Base-by-base conservation (phyloP, 2,329 filamentous ascomycete genomes). In the Xenosphaeropsis pyriputrescens region DNA sequence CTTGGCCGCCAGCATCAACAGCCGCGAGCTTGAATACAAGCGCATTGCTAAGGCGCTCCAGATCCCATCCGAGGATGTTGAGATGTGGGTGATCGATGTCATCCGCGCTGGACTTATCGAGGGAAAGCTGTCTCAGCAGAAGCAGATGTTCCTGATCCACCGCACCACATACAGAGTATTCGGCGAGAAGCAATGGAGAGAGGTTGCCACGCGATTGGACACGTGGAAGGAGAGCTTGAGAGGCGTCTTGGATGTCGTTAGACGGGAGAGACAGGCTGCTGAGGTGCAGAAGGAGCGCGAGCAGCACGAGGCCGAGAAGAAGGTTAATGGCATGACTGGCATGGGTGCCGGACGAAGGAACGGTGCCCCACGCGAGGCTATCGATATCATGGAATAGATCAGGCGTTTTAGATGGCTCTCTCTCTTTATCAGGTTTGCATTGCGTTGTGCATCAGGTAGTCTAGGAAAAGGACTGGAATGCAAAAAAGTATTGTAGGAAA, bases 31-130 rank as follows among this genome's bases (percentile, higher is more conserved):
- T 38, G 80, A 89, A 43, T 98, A 98, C 64, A 69, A 71, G 47
- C 74, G 74, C 54, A 95, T 98, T 55, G 75, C 82, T 47, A 80
- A 80, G 56, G 81, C 85, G 5, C 75, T 98, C 34, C 81, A 91
- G 61, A 78, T 98, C 39, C 77, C 85, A 34, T 56, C 65, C 34
- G 78, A 83, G 46, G 85, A 96, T 45, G 85, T 96, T 32, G 91
- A 98, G 70, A 82, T 89, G 72, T 98, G 91, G 91, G 85, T 93
- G 48, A 98, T 98, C 54, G 91, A 98, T 59, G 88, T 93, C 49
- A 95, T 98, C 63, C 85, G 91, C 49, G 85, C 88, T 35, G 86
- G 88, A 26, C 76, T 98, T 29, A 85, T 98, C 37, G 91, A 98
- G 67, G 91, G 91, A 57, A 93, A 93, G 65, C 76, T 98, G 49